Evolutionary conservation across 345 rosid species (phyloP).

Genomic region (Erucastrum elatum): DNA sequence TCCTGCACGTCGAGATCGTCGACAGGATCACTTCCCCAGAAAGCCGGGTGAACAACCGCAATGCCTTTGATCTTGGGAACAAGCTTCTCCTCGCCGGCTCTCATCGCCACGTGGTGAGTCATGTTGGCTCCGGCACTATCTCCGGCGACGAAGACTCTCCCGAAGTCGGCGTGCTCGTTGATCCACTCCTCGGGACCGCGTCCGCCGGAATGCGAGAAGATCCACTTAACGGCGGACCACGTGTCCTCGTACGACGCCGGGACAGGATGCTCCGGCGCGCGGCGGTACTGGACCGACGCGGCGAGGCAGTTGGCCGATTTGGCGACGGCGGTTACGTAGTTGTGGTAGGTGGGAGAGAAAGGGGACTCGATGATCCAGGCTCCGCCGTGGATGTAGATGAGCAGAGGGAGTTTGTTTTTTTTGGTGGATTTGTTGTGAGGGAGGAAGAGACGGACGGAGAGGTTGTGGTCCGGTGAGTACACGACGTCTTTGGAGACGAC

Average conservation of each 20-base stretch:
- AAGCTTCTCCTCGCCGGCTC: conserved; percentile 39
- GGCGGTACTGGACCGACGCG: conserved; percentile 48
- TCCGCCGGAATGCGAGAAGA: conserved; percentile 27
- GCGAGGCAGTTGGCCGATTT: conserved; percentile 45
- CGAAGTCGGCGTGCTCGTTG: conserved; percentile 40
- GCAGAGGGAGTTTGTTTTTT: conserved; percentile 50
- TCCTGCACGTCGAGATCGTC: conserved; percentile 45
- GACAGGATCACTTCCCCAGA: conserved; percentile 51
- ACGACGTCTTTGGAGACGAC: conserved; percentile 50
- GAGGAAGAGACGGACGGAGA: conserved; percentile 54
- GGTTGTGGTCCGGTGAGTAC: conserved; percentile 17
- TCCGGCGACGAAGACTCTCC: conserved; percentile 43
- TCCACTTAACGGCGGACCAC: conserved; percentile 56
- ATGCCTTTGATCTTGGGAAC: conserved; percentile 37
- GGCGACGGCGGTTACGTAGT: conserved; percentile 31
- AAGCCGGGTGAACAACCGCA: conserved; percentile 47
- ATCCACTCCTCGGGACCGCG: conserved; percentile 47
- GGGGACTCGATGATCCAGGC: conserved; percentile 52
- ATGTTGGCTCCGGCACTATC: conserved; percentile 58
- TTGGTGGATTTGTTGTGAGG: conserved; percentile 33
- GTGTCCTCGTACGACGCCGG: conserved; percentile 51
- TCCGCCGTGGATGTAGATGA: conserved; percentile 62
- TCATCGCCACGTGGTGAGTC: conserved; percentile 49
- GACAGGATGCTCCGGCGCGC: conserved; percentile 51
- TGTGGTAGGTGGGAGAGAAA: conserved; percentile 39